Conservation (phyloP, 2,329 filamentous ascomycete species). For the Graphilbum fragrans region DNA sequence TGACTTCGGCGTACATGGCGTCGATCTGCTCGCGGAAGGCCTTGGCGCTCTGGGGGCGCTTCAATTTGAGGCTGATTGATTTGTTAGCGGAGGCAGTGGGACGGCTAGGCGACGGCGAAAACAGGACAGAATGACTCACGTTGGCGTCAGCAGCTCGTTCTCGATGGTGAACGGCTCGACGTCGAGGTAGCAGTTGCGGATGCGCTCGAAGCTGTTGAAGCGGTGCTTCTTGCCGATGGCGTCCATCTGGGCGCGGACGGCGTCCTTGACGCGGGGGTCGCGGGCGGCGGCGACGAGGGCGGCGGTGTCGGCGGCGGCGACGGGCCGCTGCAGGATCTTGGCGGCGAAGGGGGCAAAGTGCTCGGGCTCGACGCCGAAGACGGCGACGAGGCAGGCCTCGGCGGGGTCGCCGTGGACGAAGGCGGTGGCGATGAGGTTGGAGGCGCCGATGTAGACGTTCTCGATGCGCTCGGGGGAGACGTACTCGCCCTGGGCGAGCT, state of each 20-base stretch:
- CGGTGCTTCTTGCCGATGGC: constrained; percentile 69
- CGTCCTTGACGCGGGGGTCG: constrained; percentile 59
- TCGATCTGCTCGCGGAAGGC: constrained; percentile 41
- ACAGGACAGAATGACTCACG: constrained; percentile 44
- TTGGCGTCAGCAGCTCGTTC: constrained; percentile 80
- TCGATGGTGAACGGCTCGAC: constrained; percentile 88
- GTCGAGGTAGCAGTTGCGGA: constrained; percentile 61
- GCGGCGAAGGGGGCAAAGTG: constrained; percentile 71
- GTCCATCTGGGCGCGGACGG: constrained; percentile 68
- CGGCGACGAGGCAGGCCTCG: constrained; percentile 68
- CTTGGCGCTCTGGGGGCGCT: constrained; percentile 43
- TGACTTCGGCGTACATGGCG: constrained; percentile 43
- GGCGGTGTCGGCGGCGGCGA: constrained; percentile 51
- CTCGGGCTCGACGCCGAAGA: constrained; percentile 82
- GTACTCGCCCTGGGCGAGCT: constrained; percentile 95
- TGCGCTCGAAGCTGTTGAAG: constrained; percentile 83
- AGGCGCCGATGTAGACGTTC: constrained; percentile 80
- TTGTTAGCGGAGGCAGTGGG: not conserved
- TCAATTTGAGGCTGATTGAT: constrained; percentile 43
- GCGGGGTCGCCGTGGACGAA: constrained; percentile 86
- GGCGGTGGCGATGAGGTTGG: constrained; percentile 63
- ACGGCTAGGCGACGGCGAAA: not conserved
- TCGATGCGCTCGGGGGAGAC: constrained; percentile 95
- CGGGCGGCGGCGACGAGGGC: constrained; percentile 55
- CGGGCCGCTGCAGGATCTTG: constrained; percentile 58